Evolutionary conservation across 2,329 filamentous ascomycete genomes (phyloP).

Genomic region (Orbilia blumenaviensis): DNA sequence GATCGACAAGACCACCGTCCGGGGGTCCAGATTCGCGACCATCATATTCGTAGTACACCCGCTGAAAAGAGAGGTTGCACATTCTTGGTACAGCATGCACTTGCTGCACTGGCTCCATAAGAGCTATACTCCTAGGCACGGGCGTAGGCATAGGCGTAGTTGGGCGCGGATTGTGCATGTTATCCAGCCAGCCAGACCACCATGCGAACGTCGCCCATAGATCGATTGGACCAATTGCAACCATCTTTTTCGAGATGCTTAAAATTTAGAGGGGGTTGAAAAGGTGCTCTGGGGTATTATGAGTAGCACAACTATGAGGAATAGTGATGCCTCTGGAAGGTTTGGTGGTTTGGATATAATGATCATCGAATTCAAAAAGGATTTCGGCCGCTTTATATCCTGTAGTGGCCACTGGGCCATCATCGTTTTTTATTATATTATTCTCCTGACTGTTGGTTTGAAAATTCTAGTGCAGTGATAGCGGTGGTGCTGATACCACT

Average conservation of each 20-base stretch:
- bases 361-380: not conserved
- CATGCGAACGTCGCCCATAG: not conserved
- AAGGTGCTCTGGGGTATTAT: not conserved
- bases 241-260: not conserved
- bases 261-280: not conserved
- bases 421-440: no score
- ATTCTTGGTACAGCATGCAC: not conserved
- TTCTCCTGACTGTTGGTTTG: no score
- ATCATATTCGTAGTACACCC: slow-evolving; percentile 16
- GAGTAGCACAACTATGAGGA: not conserved
- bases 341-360: not conserved
- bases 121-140: not conserved
- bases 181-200: not conserved
- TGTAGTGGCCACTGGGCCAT: no score
- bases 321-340: not conserved
- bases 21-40: not conserved
- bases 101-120: not conserved
- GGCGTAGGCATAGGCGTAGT: not conserved
- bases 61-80: slow-evolving; percentile 3
- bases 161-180: no score
- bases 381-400: not conserved
- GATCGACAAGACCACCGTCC: not conserved
- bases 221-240: not conserved
- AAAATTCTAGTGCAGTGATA: no score
- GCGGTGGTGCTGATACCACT: no score